Evolutionary conservation across 192 early-diverging fungal species (phyloP).

Genomic region (Borealophlyctis nickersoniae): DNA sequence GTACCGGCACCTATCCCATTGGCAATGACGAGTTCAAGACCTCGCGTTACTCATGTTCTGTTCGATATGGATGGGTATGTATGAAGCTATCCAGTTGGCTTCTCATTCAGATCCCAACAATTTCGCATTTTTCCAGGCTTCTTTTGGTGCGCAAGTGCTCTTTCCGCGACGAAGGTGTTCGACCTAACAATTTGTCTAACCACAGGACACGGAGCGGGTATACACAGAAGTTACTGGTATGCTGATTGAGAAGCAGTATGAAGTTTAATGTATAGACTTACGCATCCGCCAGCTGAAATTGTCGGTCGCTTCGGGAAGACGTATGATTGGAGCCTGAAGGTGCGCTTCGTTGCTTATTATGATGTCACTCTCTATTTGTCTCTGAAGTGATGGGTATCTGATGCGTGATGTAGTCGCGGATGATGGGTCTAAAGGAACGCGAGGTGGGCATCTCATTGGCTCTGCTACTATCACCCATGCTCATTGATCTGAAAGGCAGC

Average conservation of each 20-base stretch:
- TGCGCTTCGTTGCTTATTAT: slow-evolving; percentile 2
- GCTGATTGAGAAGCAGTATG: too few relatives aligned
- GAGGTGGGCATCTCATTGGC: slow-evolving; percentile 12
- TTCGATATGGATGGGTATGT: neutral
- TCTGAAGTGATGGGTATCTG: neutral
- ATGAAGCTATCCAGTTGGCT: neutral
- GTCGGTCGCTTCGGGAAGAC: slow-evolving; percentile 62
- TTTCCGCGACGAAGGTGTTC: too few relatives aligned
- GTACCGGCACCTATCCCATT: too few relatives aligned
- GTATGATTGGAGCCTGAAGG: slow-evolving; percentile 42
- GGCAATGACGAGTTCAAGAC: too few relatives aligned
- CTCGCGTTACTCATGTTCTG: neutral
- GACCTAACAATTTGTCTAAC: too few relatives aligned
- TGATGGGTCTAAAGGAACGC: slow-evolving; percentile 37
- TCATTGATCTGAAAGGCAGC: neutral
- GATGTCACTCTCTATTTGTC: neutral
- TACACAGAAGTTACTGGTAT: slow-evolving; percentile 83
- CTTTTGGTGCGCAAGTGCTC: neutral
- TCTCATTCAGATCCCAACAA: neutral
- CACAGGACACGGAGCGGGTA: slow-evolving; percentile 79
- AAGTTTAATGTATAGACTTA: too few relatives aligned
- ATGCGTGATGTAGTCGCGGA: too few relatives aligned
- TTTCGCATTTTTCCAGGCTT: neutral
- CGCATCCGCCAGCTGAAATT: too few relatives aligned
- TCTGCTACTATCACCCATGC: neutral